A percentile compares a stretch with the other conserved stretches of the same genome.
phyloP scores from a whole-genome alignment of 2,329 filamentous ascomycete genomes.

The Penicillium sp. region DNA sequence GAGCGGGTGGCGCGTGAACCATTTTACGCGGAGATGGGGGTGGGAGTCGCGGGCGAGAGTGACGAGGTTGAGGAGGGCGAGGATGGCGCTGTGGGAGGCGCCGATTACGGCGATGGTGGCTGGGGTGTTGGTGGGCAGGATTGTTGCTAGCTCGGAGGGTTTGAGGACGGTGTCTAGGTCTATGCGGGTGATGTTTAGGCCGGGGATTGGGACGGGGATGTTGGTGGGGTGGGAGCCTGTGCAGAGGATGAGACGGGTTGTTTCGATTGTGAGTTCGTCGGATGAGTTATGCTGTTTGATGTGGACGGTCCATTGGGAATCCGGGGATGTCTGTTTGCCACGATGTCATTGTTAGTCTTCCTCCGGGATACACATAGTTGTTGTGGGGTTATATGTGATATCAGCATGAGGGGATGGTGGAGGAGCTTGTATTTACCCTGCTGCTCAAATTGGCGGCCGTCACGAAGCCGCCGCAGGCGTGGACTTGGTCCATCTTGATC shows the following conservation, averaged over 20 bases:
- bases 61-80: constrained; percentile 67
- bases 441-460: constrained; percentile 41
- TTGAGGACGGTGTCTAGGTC: constrained; percentile 63
- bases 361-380: neutral
- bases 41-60: constrained; percentile 60
- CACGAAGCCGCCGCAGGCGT: constrained; percentile 43
- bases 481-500: constrained; percentile 45
- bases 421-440: constrained; percentile 32
- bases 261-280: constrained; percentile 43
- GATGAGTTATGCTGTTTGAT: constrained; percentile 38
- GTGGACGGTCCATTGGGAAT: constrained; percentile 42
- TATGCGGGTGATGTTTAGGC: constrained; percentile 51
- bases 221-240: constrained; percentile 62
- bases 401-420: neutral
- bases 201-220: constrained; percentile 51
- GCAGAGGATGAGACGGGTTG: constrained; percentile 61
- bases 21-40: constrained; percentile 62
- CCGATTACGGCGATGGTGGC: constrained; percentile 63
- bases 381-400: too few relatives aligned
- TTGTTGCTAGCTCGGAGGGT: constrained; percentile 55
- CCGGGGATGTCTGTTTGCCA: constrained; percentile 27
- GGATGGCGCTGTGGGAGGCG: constrained; percentile 67
- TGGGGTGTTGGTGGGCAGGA: constrained; percentile 45
- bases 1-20: constrained; percentile 67
- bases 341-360: constrained; percentile 22